Percentiles rank a stretch among this genome's conserved stretches.
Conservation (phyloP, 345 rosid genomes). For the Erysimum cheiranthoides region DNA sequence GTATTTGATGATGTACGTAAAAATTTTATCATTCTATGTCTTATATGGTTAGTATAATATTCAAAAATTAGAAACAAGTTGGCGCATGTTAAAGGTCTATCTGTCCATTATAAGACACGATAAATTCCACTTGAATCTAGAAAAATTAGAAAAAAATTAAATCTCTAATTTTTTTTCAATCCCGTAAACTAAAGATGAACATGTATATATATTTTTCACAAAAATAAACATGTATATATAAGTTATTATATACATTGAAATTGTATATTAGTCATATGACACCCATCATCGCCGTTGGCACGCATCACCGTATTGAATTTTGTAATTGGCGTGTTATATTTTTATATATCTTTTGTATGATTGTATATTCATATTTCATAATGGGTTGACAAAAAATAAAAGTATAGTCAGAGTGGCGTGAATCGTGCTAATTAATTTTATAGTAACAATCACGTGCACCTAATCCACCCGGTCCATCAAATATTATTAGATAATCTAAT, state of each 20-base stretch:
- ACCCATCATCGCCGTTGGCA: constrained; percentile 28
- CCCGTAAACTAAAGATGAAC: not conserved
- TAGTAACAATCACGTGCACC: constrained; percentile 46
- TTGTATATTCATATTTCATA: constrained; percentile 31
- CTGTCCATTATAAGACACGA: constrained; percentile 15
- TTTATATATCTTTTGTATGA: constrained; percentile 3
- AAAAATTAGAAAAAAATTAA: not conserved
- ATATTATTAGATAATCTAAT: constrained; percentile 29
- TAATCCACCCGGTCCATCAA: constrained; percentile 38
- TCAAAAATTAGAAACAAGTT: constrained; percentile 17
- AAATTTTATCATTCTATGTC: not conserved
- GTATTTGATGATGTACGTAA: not conserved
- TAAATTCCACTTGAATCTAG: not conserved
- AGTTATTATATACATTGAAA: not conserved
- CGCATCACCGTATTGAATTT: constrained; percentile 15
- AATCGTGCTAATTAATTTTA: constrained; percentile 29
- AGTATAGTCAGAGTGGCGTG: constrained; percentile 30
- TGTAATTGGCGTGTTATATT: constrained; percentile 24
- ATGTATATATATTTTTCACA: not conserved
- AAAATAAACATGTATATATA: not conserved
- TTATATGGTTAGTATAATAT: constrained; percentile 12
- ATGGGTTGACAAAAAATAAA: constrained; percentile 32
- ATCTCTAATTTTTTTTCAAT: not conserved
- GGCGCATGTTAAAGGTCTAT: constrained; percentile 14
- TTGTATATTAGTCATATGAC: not conserved